phyloP scores from a whole-genome alignment of 2,329 filamentous ascomycete genomes.

The Septoria petroselini region DNA sequence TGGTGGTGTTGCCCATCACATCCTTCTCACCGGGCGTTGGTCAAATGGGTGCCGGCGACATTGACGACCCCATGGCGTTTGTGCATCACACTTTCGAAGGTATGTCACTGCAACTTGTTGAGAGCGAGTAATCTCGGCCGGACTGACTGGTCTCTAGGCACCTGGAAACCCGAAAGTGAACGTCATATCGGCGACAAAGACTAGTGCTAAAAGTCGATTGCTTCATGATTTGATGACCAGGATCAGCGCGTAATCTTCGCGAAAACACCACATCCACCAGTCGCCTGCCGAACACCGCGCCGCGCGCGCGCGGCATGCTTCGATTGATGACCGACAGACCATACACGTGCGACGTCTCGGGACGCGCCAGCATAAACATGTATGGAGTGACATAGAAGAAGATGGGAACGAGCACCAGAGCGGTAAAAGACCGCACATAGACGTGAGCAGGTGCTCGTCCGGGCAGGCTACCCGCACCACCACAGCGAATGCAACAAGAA shows the following conservation, averaged over 20 bases:
- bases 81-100: constrained; percentile 97
- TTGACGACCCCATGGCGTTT: constrained; percentile 92
- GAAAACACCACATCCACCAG: not conserved
- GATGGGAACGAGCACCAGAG: not conserved
- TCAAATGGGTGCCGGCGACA: constrained; percentile 86
- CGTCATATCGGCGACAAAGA: constrained; percentile 60
- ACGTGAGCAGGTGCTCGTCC: not conserved
- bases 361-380: not conserved
- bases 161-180: constrained; percentile 71
- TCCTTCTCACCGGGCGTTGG: constrained; percentile 93
- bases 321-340: not conserved
- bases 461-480: not conserved
- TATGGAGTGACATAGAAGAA: not conserved
- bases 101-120: constrained; percentile 44
- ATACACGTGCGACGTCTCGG: constrained; percentile 4
- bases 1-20: constrained; percentile 90
- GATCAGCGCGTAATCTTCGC: constrained; percentile 11
- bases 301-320: constrained; percentile 6
- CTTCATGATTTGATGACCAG: constrained; percentile 6
- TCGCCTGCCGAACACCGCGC: constrained; percentile 2
- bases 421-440: not conserved
- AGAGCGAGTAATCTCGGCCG: not conserved
- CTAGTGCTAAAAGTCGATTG: constrained; percentile 2
- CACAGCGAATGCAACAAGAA: not conserved
- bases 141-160: constrained; percentile 50